Evolutionary conservation across 441 rosid genomes (phyloP).

Genomic region (Eruca vesicaria): DNA sequence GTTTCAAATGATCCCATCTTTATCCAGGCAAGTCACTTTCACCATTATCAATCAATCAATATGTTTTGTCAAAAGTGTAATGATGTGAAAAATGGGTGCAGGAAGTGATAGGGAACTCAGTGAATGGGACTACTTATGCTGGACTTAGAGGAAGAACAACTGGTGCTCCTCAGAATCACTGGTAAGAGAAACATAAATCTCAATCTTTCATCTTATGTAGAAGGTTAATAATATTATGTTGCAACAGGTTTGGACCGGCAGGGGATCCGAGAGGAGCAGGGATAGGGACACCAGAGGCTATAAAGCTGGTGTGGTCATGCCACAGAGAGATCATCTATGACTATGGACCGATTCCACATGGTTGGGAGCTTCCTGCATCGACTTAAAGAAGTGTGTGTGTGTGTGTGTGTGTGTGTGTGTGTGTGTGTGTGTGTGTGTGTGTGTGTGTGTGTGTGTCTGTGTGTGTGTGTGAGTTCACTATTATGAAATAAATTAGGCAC

Average conservation of each 20-base stretch:
- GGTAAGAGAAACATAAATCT: conserved; percentile 41
- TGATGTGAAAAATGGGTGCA: conserved; percentile 34
- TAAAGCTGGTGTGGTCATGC: conserved; percentile 98
- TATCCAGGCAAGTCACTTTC: conserved; percentile 57
- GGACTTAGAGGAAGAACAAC: conserved; percentile 96
- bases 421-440: no score
- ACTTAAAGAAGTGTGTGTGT: conserved; percentile 45
- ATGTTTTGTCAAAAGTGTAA: neutral
- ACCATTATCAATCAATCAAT: neutral
- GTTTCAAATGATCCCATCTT: conserved; percentile 89
- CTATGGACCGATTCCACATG: conserved; percentile 67
- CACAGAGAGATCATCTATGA: conserved; percentile 94
- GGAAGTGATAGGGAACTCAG: conserved; percentile 88
- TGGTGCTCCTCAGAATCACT: conserved; percentile 98
- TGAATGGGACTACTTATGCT: conserved; percentile 93
- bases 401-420: neutral
- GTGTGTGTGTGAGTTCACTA: no score
- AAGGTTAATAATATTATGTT: neutral
- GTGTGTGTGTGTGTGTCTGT: neutral
- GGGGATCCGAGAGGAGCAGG: conserved; percentile 99
- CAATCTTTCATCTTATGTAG: neutral
- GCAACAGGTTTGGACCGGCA: conserved; percentile 89
- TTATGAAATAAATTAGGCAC: neutral
- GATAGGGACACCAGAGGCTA: conserved; percentile 98
- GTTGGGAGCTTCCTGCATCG: conserved; percentile 81